Percentiles rank a stretch among this genome's conserved stretches.
Evolutionary conservation across 2,329 filamentous ascomycete species (phyloP).

Genomic region (Zymoseptoria passerinii): DNA sequence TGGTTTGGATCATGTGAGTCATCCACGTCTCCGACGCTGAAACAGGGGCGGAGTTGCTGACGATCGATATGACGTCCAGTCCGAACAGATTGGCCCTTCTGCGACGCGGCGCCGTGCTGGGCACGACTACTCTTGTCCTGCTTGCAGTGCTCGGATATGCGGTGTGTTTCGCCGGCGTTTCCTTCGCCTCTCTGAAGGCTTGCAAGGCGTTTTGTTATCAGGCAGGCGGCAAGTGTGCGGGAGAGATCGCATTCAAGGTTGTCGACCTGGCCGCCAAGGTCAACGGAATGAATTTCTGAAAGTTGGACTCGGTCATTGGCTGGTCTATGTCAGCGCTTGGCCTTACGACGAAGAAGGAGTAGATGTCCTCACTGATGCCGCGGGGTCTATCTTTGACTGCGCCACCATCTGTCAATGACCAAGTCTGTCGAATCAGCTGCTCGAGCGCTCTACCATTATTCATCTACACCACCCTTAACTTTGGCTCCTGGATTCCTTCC

Average conservation of each 20-base stretch:
- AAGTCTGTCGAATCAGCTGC: too few species aligned
- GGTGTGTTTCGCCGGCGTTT: not conserved
- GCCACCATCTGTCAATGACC: too few species aligned
- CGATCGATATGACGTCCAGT: not conserved
- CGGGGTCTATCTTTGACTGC: too few species aligned
- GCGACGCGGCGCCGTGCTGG: not conserved
- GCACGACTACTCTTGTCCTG: not conserved
- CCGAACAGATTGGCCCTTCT: not conserved
- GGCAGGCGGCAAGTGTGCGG: not conserved
- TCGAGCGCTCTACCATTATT: not conserved
- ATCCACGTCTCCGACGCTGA: not conserved
- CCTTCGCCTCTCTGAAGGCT: not conserved
- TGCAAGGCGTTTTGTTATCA: not conserved
- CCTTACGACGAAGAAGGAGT: not conserved
- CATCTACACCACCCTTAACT: constrained; percentile 28
- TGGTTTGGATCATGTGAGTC: not conserved
- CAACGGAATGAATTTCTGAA: not conserved
- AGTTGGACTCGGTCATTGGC: not conserved
- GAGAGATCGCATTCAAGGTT: not conserved
- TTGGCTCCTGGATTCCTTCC: constrained; percentile 29
- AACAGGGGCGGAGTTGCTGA: not conserved
- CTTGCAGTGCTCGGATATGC: not conserved
- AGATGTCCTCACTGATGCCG: not conserved
- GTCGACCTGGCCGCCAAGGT: not conserved
- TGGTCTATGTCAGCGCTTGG: not conserved